Evolutionary conservation across 2,329 filamentous ascomycete genomes (phyloP), one percentile per base, ranked within the genome.

Genomic region (Madurella mycetomatis): DNA sequence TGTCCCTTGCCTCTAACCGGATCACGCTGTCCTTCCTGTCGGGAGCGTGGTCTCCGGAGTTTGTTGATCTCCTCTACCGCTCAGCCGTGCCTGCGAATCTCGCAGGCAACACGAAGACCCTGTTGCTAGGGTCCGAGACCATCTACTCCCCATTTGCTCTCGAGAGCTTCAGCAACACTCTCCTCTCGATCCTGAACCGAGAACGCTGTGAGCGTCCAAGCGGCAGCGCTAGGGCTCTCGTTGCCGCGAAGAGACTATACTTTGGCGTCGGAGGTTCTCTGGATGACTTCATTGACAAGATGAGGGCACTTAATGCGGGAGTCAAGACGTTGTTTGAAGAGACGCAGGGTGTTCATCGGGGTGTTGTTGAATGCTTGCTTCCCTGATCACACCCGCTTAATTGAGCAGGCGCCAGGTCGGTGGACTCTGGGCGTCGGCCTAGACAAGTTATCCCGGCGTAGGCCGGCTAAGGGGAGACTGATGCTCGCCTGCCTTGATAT

Each of bases 181-280:
- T 91, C 12, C 76, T 86, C 41, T 72, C 72, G 4, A 72, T 89
- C 15, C 71, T 91, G 43, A 66, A 75, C 17, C 70, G 71, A 47
- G 76, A 84, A 47, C 64, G 69, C 47, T 61, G 66, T 44, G 64
- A 68, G 51, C 62, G 62, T 1, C 61, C 66, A 2, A 65, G 66
- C 3, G 73, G 76, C 48, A 72, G 73, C 49, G 81, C 83, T 0
- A 80, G 79, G 47, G 84, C 86, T 1, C 73, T 90, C 17, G 79
- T 92, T 5, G 88, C 81, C 2, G 89, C 89, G 1, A 94, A 94
- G 73, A 81, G 83, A 60, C 77, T 92, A 11, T 94, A 94, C 70
- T 94, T 94, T 70, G 89, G 89, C 2, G 89, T 94, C 5, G 89
- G 89, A 0, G 89, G 89, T 0, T 91, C 88, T 17, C 78, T 94